Percentiles rank a stretch among this genome's conserved stretches.
These are phyloP conservation scores for Jaltomata sinuosa DNA, from an alignment of 257 asterid species.

Conservation along the genomic window DNA sequence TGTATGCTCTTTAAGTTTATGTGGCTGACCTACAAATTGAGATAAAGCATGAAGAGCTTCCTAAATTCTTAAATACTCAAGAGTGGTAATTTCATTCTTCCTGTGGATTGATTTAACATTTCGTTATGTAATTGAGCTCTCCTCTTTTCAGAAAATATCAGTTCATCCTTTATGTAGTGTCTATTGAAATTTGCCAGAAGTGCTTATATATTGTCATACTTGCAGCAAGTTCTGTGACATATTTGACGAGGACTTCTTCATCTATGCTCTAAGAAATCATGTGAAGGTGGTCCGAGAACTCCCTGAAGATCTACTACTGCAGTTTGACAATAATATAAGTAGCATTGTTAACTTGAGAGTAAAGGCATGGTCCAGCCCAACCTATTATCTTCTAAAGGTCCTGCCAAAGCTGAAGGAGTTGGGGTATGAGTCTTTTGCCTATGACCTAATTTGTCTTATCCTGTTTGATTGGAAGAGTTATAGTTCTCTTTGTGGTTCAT, in stretches of 20 bases:
- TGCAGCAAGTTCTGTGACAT: slow-evolving; percentile 94
- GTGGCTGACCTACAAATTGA: not conserved
- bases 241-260: slow-evolving; percentile 97
- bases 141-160: not conserved
- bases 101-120: not conserved
- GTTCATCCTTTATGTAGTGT: not conserved
- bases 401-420: slow-evolving; percentile 73
- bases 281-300: slow-evolving; percentile 70
- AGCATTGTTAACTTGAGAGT: slow-evolving; percentile 88
- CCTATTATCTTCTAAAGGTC: slow-evolving; percentile 75
- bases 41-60: not conserved
- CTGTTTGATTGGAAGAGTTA: not conserved
- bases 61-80: not conserved
- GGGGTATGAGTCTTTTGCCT: slow-evolving; percentile 49
- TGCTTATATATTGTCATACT: slow-evolving; percentile 3
- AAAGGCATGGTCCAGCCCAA: slow-evolving; percentile 92
- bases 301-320: slow-evolving; percentile 73
- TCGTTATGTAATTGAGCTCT: not conserved
- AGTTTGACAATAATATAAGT: slow-evolving; percentile 72
- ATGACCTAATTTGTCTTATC: not conserved
- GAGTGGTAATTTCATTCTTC: not conserved
- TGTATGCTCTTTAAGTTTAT: not conserved
- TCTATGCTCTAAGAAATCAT: slow-evolving; percentile 85
- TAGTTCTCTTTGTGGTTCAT: not conserved
- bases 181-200: not conserved